phyloP scores from a whole-genome alignment of 768 basidiomycete genomes.

The Xanthoconium purpureum region DNA sequence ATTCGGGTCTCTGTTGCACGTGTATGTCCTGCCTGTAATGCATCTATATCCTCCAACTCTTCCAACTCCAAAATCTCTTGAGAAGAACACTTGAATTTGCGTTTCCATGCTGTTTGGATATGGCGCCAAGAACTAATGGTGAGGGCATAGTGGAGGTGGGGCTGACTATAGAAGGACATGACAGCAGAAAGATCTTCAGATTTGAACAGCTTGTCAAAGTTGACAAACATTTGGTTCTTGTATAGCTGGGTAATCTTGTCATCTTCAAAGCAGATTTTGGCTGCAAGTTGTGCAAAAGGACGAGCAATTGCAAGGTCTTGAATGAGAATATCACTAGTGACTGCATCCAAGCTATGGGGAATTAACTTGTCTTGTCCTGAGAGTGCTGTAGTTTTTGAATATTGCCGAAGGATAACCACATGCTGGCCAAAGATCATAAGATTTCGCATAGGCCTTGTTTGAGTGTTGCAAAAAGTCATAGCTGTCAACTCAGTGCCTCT shows the following conservation, averaged over 20 bases:
- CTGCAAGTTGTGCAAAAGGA: not conserved
- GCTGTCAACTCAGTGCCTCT: constrained; percentile 7
- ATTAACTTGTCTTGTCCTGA: not conserved
- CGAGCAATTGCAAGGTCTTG: not conserved
- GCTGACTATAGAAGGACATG: not conserved
- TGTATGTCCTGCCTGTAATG: not conserved
- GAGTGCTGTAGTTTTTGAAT: not conserved
- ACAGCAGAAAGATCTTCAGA: not conserved
- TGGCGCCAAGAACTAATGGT: constrained; percentile 1
- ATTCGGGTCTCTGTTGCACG: not conserved
- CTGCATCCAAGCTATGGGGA: not conserved
- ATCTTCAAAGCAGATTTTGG: not conserved
- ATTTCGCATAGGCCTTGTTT: not conserved
- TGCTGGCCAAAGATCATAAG: not conserved
- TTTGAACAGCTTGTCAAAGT: not conserved
- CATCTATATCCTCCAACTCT: not conserved
- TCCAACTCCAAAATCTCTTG: not conserved
- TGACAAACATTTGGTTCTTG: constrained; percentile 15
- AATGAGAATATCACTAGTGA: not conserved
- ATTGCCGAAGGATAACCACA: not conserved
- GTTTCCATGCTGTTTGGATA: constrained; percentile 4
- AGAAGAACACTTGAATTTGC: not conserved
- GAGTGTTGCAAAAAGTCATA: not conserved
- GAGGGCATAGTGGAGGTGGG: not conserved
- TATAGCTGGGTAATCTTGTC: constrained; percentile 1